Percentiles rank a stretch among this genome's conserved stretches.
These are phyloP conservation scores for Geosmithia flava DNA, from an alignment of 2,329 filamentous ascomycete genomes.

Conservation along the genomic window DNA sequence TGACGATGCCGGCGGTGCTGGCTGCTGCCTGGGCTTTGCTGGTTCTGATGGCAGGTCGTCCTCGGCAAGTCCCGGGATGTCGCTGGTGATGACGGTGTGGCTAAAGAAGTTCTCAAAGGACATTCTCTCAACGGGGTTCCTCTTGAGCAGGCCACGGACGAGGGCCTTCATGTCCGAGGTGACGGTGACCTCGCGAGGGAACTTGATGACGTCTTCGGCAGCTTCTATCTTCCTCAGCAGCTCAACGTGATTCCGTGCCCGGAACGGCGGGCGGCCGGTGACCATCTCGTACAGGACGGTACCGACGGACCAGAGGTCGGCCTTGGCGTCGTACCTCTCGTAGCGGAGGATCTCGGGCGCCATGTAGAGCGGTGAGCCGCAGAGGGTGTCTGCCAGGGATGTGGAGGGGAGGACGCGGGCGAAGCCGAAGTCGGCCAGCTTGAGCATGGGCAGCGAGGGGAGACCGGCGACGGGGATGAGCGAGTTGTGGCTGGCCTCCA, in stretches of 20 bases:
- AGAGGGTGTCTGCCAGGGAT: conserved; percentile 88
- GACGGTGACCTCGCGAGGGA: conserved; percentile 59
- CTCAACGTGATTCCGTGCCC: conserved; percentile 89
- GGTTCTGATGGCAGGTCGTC: conserved; percentile 60
- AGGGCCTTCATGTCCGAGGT: conserved; percentile 69
- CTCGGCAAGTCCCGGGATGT: conserved; percentile 70
- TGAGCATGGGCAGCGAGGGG: conserved; percentile 82
- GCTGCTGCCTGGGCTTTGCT: conserved; percentile 9
- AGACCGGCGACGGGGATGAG: conserved; percentile 72
- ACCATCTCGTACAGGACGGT: conserved; percentile 96
- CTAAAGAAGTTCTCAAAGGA: conserved; percentile 79
- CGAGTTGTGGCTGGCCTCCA: conserved; percentile 66
- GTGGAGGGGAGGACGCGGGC: conserved; percentile 83
- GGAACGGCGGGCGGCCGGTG: conserved; percentile 78
- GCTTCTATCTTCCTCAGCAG: conserved; percentile 84
- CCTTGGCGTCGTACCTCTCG: conserved; percentile 94
- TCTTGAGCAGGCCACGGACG: conserved; percentile 71
- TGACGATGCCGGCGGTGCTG: too few relatives aligned
- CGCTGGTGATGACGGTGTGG: conserved; percentile 56
- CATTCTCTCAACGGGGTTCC: conserved; percentile 73
- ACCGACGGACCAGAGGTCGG: conserved; percentile 94
- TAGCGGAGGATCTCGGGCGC: conserved; percentile 95
- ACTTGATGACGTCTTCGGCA: conserved; percentile 74
- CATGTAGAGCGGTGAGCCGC: conserved; percentile 96
- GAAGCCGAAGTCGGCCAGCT: conserved; percentile 98